Evolutionary conservation across 2,329 filamentous ascomycete species (phyloP).

Genomic region (Ophiobolus disseminans): DNA sequence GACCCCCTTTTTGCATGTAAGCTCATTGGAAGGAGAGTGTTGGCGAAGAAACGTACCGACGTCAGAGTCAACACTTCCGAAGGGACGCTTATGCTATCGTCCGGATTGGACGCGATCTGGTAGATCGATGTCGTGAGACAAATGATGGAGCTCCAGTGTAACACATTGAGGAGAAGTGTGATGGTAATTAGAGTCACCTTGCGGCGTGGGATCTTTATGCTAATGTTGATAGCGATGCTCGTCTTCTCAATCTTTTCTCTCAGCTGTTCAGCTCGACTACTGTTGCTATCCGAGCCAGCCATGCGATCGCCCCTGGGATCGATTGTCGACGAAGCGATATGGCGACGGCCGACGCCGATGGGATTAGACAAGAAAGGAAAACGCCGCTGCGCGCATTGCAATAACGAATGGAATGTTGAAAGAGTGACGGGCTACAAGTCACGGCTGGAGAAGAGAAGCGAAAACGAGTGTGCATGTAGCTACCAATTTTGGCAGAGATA

Average conservation of each 20-base stretch:
- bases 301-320: slow-evolving; percentile 25
- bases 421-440: not conserved
- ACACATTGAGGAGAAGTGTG: slow-evolving; percentile 41
- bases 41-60: slow-evolving; percentile 32
- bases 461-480: not conserved
- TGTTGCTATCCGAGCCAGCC: slow-evolving; percentile 28
- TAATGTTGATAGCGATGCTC: slow-evolving; percentile 14
- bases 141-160: slow-evolving; percentile 44
- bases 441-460: slow-evolving; percentile 13
- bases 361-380: too few species aligned
- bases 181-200: slow-evolving; percentile 44
- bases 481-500: slow-evolving; percentile 11
- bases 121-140: slow-evolving; percentile 38
- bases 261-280: slow-evolving; percentile 27
- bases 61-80: slow-evolving; percentile 41
- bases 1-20: slow-evolving; percentile 36
- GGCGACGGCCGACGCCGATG: too few species aligned
- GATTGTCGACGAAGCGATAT: not conserved
- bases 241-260: slow-evolving; percentile 19
- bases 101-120: slow-evolving; percentile 35
- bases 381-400: not conserved
- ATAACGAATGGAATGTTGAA: not conserved
- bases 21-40: slow-evolving; percentile 10
- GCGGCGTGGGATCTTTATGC: slow-evolving; percentile 32
- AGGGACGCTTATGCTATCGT: slow-evolving; percentile 37